Percentiles rank a stretch among this genome's conserved stretches.
phyloP scores from a whole-genome alignment of 176 grass and related monocot species.

The Carex scoparia region DNA sequence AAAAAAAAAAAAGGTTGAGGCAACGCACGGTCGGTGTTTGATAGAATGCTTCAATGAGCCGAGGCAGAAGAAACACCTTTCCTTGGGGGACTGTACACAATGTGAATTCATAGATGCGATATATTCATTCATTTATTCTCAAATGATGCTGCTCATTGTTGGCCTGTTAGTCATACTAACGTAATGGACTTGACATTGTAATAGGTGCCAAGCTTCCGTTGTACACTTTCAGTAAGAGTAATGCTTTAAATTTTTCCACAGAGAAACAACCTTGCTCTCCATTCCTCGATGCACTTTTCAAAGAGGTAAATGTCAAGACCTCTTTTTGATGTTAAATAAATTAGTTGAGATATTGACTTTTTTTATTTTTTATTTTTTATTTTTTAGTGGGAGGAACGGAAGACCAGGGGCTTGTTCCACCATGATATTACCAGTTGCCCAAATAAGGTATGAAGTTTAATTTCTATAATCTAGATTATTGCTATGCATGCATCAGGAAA shows the following conservation, averaged over 20 bases:
- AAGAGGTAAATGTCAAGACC: constrained; percentile 37
- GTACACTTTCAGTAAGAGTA: constrained; percentile 4
- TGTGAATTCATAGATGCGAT: background rate
- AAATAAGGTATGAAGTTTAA: constrained; percentile 44
- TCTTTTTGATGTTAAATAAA: background rate
- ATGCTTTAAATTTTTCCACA: background rate
- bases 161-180: background rate
- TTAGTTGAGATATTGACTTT: background rate
- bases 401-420: constrained; percentile 54
- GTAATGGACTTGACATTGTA: background rate
- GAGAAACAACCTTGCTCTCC: constrained; percentile 15
- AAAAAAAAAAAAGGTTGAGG: background rate
- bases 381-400: constrained; percentile 62
- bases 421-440: constrained; percentile 60
- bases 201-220: constrained; percentile 12
- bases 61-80: background rate
- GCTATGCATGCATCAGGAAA: background rate
- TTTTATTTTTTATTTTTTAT: background rate
- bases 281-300: constrained; percentile 65
- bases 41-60: background rate
- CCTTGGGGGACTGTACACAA: background rate
- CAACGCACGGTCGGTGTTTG: background rate
- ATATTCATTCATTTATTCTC: background rate
- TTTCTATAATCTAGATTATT: background rate
- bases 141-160: background rate